Evolutionary conservation across 192 early-diverging fungal genomes (phyloP), one percentile per base, ranked within the genome.

Genomic region (Podila minutissima): DNA sequence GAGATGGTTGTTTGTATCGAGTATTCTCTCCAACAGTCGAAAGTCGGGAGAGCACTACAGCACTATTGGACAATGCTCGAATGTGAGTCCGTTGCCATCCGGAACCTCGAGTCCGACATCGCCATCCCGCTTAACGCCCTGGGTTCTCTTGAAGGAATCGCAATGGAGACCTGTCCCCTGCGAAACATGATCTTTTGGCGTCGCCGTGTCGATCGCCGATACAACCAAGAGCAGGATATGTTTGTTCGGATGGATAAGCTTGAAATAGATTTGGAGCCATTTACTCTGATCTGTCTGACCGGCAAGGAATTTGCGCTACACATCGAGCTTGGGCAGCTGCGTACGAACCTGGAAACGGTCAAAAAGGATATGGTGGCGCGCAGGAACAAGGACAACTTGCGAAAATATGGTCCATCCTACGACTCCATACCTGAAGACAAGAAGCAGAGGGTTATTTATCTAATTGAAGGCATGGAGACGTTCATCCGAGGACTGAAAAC

Each of bases 1-100:
- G 87, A 89, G 61, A 85, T 87, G 61, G 81, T 87, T 37, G 26
- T 89, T 0, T 74, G 82, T 26, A 60, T 86, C 5, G 85, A 87
- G 28, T 46, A 74, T 0, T 64, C 68, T 31, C 75, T 89, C 15
- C 48, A 71, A 19, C 12, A 46, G 0, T 70, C 85, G 13, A 46
- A 59, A 6, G 35, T 78, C 28, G 87, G 87, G 8, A 15, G 73
- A 17, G 41, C 74, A 1, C 22, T 87, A 13, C 38, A 79, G 22
- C 31, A 53, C 12, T 81, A 81, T 61, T 55, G 72, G 29, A 19
- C 29, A 4, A 2, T 62, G 17, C 57, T 81, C 41, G 71, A 73
- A 1, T 69, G 77, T 28, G 61, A 61, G 29, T 55, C 32, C 19
- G 20, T 26, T 51, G 64, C 64, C 48, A 66, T 66, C 8, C 61